Conservation (phyloP, 2,329 filamentous ascomycete species). For the Pseudogymnoascus sp. region DNA sequence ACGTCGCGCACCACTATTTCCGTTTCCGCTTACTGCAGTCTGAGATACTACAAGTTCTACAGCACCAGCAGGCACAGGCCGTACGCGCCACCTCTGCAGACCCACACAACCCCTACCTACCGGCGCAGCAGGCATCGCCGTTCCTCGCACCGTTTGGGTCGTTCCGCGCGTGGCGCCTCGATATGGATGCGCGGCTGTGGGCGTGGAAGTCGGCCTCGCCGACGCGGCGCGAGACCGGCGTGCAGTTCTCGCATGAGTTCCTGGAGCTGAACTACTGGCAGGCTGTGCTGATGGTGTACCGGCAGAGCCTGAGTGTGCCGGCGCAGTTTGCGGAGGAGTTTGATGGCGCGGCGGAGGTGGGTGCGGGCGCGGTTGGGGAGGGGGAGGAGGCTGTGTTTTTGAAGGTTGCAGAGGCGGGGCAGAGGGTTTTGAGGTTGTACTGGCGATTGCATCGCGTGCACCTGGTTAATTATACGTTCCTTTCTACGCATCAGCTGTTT, state of each 20-base stretch:
- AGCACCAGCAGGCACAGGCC: slow-evolving; percentile 81
- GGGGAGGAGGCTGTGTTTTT: slow-evolving; percentile 89
- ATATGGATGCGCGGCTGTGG: slow-evolving; percentile 74
- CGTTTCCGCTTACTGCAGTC: slow-evolving; percentile 81
- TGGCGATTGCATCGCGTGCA: slow-evolving; percentile 79
- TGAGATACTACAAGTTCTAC: slow-evolving; percentile 87
- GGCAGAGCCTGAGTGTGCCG: slow-evolving; percentile 81
- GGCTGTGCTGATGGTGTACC: slow-evolving; percentile 88
- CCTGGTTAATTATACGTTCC: slow-evolving; percentile 90
- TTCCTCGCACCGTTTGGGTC: slow-evolving; percentile 78
- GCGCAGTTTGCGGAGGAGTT: slow-evolving; percentile 75
- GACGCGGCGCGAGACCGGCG: slow-evolving; percentile 68
- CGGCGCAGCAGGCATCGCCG: slow-evolving; percentile 70
- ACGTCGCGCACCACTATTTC: slow-evolving; percentile 87
- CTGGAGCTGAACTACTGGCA: slow-evolving; percentile 97
- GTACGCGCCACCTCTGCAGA: slow-evolving; percentile 60
- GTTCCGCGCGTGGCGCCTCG: slow-evolving; percentile 79
- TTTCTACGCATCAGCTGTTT: slow-evolving; percentile 93
- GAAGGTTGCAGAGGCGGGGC: slow-evolving; percentile 90
- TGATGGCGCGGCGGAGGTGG: slow-evolving; percentile 52
- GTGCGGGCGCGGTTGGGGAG: slow-evolving; percentile 31
- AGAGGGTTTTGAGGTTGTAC: slow-evolving; percentile 86
- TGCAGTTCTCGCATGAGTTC: slow-evolving; percentile 83
- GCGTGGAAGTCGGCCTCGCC: slow-evolving; percentile 85
- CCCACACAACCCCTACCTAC: slow-evolving; percentile 61